Evolutionary conservation across 257 asterid species (phyloP), one percentile per base, ranked within the genome.

Genomic region (Solanum ossicruentum): DNA sequence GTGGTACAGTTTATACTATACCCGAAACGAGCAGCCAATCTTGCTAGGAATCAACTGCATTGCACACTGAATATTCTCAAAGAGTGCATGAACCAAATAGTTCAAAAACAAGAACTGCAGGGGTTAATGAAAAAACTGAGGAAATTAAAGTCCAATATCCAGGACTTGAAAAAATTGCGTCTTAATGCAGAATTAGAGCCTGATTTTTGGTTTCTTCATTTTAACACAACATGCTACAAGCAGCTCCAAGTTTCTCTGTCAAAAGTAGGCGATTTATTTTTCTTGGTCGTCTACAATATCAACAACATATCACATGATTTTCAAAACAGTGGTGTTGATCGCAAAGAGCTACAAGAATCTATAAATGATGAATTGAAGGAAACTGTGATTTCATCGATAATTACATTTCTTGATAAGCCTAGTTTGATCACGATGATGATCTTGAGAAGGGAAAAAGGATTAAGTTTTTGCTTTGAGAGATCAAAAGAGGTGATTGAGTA

Each of bases 21-120:
- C 87, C 93, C 92, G 43, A 87, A 72, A 28, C 87, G 94, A 85
- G 93, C 97, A 67, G 88, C 94, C 73, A 89, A 93, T 45, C 87
- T 92, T 66, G 96, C 92, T 71, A 92, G 85, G 89, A 89, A 80
- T 41, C 93, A 89, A 20, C 61, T 89, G 11, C 55, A 20, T 55
- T 69, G 28, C 66, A 88, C 90, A 12, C 55, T 90, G 13, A 52
- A 65, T 12, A 61, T 78, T 61, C 86, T 91, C 17, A 88, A 86
- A 67, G 93, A 90, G 43, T 92, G 88, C 91, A 83, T 89, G 21
- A 54, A 85, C 86, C 89, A 83, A 61, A 72, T 85, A 43, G 65
- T 82, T 66, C 71, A 73, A 75, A 21, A 75, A 75, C 82, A 8
- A 47, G 60, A 73, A 23, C 0, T 75, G 15, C 8, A 13, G 43